Percentiles rank a stretch among this genome's conserved stretches.
Evolutionary conservation across 345 rosid species (phyloP).

Genomic region (Rubroshorea leprosula): DNA sequence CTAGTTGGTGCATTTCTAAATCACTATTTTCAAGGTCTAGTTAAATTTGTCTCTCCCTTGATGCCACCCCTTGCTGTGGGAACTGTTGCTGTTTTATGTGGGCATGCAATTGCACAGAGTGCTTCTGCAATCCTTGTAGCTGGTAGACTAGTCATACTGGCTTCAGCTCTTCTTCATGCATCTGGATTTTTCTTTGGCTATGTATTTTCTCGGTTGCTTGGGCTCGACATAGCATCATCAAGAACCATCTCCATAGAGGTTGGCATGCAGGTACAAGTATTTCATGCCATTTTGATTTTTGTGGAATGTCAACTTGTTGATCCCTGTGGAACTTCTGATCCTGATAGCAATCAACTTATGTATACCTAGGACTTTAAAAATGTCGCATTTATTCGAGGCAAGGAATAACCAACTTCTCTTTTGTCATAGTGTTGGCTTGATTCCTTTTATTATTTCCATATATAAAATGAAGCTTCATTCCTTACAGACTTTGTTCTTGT

Average conservation of each 20-base stretch:
- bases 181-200: conserved; percentile 89
- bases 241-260: conserved; percentile 84
- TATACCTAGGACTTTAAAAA: no score
- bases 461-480: neutral
- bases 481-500: conserved; percentile 7
- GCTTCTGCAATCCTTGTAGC: conserved; percentile 69
- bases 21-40: conserved; percentile 64
- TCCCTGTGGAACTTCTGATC: no score
- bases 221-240: conserved; percentile 59
- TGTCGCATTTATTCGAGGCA: no score
- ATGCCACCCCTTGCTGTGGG: conserved; percentile 84
- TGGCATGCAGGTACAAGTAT: conserved; percentile 72
- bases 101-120: conserved; percentile 72
- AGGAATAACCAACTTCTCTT: no score
- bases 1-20: conserved; percentile 75
- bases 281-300: no score
- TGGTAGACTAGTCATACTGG: conserved; percentile 66
- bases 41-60: conserved; percentile 68
- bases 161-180: conserved; percentile 61
- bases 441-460: no score
- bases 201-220: conserved; percentile 50
- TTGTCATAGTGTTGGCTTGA: no score
- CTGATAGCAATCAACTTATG: neutral
- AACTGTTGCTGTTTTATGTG: conserved; percentile 75
- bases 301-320: no score